Conservation (phyloP, 1,284 basidiomycete species). For the Papiliotrema flavescens region DNA sequence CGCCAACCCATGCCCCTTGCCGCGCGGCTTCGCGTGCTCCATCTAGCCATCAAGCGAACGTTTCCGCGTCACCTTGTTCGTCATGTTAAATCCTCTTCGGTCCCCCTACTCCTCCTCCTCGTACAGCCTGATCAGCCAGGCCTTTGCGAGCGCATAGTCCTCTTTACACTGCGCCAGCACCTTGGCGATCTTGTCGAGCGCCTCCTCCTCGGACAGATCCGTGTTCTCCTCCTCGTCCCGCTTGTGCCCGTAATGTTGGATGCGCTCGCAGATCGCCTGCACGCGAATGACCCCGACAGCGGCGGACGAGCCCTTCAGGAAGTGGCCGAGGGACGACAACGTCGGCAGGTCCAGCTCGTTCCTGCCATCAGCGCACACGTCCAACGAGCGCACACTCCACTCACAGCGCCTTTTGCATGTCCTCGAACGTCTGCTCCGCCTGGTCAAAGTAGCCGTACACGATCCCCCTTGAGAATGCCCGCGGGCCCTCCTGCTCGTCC, state of each 20-base stretch:
- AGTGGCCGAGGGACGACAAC: conserved; percentile 79
- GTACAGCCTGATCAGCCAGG: conserved; percentile 57
- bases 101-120: conserved; percentile 30
- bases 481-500: conserved; percentile 34
- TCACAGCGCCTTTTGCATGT: conserved; percentile 77
- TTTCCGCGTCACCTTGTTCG: no score
- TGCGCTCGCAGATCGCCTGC: conserved; percentile 76
- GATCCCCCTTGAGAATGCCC: conserved; percentile 74
- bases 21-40: no score
- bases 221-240: conserved; percentile 50
- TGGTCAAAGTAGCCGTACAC: conserved; percentile 76
- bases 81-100: no score
- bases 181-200: conserved; percentile 60
- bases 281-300: conserved; percentile 80
- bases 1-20: no score
- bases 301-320: conserved; percentile 90
- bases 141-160: conserved; percentile 59
- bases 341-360: conserved; percentile 58
- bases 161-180: conserved; percentile 57
- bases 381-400: conserved; percentile 39
- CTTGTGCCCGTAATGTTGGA: conserved; percentile 74
- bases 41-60: no score
- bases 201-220: conserved; percentile 57
- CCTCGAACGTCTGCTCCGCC: conserved; percentile 65
- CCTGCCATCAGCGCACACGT: conserved; percentile 46